phyloP scores from a whole-genome alignment of 805 yeast species.

The Yamadazyma phyllophila region DNA sequence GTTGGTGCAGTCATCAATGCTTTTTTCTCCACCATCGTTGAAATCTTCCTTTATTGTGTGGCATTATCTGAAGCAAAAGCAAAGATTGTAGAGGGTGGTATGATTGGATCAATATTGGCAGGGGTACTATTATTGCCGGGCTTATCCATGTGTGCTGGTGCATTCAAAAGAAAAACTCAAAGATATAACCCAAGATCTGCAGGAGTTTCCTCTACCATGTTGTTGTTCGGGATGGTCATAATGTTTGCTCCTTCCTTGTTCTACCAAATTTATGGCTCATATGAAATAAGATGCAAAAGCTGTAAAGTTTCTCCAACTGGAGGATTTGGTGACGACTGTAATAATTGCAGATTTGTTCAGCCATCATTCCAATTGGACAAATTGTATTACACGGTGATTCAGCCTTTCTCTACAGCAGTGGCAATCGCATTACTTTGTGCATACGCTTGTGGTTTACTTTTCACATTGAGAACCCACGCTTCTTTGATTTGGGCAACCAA shows the following conservation, averaged over 20 bases:
- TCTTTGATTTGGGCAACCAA: conserved; percentile 86
- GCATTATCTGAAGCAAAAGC: conserved; percentile 87
- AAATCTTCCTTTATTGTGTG: conserved; percentile 86
- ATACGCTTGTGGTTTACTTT: conserved; percentile 84
- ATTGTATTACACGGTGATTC: conserved; percentile 64
- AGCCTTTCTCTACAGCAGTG: conserved; percentile 80
- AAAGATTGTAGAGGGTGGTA: conserved; percentile 88
- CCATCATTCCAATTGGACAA: conserved; percentile 70
- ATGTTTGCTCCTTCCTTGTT: conserved; percentile 91
- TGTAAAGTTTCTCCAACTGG: conserved; percentile 32
- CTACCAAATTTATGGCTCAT: conserved; percentile 86
- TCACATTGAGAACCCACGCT: conserved; percentile 94
- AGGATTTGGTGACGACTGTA: conserved; percentile 45
- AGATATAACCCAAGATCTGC: conserved; percentile 95
- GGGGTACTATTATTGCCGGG: conserved; percentile 93
- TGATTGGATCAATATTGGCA: conserved; percentile 90
- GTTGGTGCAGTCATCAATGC: conserved; percentile 98
- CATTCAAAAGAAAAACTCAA: conserved; percentile 87
- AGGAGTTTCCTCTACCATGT: conserved; percentile 95
- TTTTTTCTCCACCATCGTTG: conserved; percentile 93
- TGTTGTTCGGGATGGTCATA: conserved; percentile 83
- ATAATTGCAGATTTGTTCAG: conserved; percentile 72
- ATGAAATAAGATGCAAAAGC: conserved; percentile 67
- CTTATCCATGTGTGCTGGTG: conserved; percentile 96
- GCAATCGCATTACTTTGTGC: conserved; percentile 79